These are phyloP conservation scores for Phytophthora fragariaefolia DNA, from an alignment of 352 stramenopile species.

Conservation along the genomic window DNA sequence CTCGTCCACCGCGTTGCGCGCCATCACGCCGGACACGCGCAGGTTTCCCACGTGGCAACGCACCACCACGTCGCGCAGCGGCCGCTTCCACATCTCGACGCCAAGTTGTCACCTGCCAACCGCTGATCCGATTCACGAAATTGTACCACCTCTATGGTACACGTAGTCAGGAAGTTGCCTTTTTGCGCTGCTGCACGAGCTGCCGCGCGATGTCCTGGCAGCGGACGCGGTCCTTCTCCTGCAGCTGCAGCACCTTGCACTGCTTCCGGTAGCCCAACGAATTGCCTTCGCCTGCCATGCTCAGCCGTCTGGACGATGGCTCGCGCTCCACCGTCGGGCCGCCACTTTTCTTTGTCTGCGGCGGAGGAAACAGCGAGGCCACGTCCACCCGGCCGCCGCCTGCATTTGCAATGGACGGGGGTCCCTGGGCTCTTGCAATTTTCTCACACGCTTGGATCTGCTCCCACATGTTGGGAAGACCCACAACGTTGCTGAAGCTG, in stretches of 20 bases:
- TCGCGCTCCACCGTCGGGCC: conserved; percentile 12
- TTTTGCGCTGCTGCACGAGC: conserved; percentile 61
- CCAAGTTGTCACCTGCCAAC: conserved; percentile 7
- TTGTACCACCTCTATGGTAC: background rate
- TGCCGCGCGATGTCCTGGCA: conserved; percentile 55
- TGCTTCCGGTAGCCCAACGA: conserved; percentile 42
- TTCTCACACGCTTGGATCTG: conserved; percentile 34
- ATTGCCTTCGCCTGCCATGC: conserved; percentile 9
- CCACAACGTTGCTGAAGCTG: conserved; percentile 28
- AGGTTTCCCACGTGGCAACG: conserved; percentile 84
- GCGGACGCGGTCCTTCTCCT: conserved; percentile 69
- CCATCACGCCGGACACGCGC: conserved; percentile 79
- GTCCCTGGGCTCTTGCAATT: conserved; percentile 26
- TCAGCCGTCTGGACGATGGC: conserved; percentile 18
- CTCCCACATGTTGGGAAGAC: conserved; percentile 50
- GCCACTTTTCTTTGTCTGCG: conserved; percentile 18
- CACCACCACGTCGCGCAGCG: conserved; percentile 70
- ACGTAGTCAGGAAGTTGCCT: conserved; percentile 41
- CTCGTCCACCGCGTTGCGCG: conserved; percentile 61
- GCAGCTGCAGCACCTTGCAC: conserved; percentile 61
- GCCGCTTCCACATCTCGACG: conserved; percentile 53
- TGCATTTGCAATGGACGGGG: conserved; percentile 13
- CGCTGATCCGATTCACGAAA: conserved; percentile 4
- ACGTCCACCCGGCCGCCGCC: conserved; percentile 29
- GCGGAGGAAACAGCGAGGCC: conserved; percentile 30